Percentiles rank a stretch among this genome's conserved stretches.
Evolutionary conservation across 345 rosid genomes (phyloP).

Genomic region (Punica granatum): DNA sequence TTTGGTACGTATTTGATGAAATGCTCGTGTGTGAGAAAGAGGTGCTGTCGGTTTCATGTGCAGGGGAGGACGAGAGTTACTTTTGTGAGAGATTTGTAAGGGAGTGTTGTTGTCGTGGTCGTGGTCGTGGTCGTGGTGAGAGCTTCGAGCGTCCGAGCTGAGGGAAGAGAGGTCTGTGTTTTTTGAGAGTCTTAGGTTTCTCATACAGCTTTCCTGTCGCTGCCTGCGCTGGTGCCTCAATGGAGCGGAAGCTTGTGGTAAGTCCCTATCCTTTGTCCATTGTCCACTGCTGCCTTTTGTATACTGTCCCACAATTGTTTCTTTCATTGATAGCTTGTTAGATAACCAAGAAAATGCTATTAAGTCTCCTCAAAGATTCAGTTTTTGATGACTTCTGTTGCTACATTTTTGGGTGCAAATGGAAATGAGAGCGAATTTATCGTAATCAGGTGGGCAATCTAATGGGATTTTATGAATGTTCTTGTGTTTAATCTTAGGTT

Average conservation of each 20-base stretch:
- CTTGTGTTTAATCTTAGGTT: constrained; percentile 34
- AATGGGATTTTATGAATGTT: background rate
- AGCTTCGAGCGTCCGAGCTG: constrained; percentile 8
- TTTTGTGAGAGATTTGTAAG: constrained; percentile 16
- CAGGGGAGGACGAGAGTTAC: constrained; percentile 15
- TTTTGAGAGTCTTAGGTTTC: constrained; percentile 10
- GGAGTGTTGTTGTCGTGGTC: constrained; percentile 12
- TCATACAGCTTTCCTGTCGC: background rate
- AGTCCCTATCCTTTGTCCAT: too few species aligned
- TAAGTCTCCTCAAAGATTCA: background rate
- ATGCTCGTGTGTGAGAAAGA: constrained; percentile 20
- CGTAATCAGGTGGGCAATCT: background rate
- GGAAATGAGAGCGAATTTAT: background rate
- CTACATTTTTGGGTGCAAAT: background rate
- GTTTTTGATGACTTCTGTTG: too few species aligned
- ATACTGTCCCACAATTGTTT: background rate
- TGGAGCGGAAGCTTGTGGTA: constrained; percentile 29
- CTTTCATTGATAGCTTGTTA: background rate
- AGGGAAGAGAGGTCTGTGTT: background rate
- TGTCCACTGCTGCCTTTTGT: background rate
- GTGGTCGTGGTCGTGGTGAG: constrained; percentile 7
- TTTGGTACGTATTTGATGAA: constrained; percentile 13
- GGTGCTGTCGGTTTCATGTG: constrained; percentile 9
- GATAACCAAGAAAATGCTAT: background rate
- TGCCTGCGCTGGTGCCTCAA: background rate